Percentiles rank a stretch among this genome's conserved stretches.
Evolutionary conservation across 371 early-diverging fungal species (phyloP).

Genomic region (Syncephalastrum contaminatum): DNA sequence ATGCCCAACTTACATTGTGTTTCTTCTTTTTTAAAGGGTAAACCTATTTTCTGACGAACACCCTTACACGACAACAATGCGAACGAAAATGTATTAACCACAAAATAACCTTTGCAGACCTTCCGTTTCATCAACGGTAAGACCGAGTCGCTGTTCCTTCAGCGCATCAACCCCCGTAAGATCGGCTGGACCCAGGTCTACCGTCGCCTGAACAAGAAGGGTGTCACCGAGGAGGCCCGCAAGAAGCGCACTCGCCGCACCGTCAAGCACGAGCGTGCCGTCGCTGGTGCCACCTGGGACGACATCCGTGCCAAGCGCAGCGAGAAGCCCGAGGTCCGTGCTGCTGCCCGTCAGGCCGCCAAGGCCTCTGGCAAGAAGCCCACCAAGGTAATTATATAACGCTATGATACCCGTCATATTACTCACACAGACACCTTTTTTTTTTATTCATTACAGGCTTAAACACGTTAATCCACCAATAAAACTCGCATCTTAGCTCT

Average conservation of each 20-base stretch:
- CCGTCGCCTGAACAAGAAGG: slow-evolving; percentile 99
- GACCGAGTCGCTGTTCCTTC: slow-evolving; percentile 93
- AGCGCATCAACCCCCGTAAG: slow-evolving; percentile 96
- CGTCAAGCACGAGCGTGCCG: slow-evolving; percentile 95
- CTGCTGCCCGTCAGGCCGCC: slow-evolving; percentile 88
- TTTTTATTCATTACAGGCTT: too few relatives aligned
- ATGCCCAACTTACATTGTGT: too few relatives aligned
- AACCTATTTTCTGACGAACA: too few relatives aligned
- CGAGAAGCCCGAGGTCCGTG: slow-evolving; percentile 94
- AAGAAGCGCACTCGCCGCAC: slow-evolving; percentile 95
- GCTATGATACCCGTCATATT: too few relatives aligned
- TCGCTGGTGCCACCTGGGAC: slow-evolving; percentile 95
- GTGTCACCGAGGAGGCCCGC: slow-evolving; percentile 91
- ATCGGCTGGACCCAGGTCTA: slow-evolving; percentile 95
- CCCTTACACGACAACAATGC: too few relatives aligned
- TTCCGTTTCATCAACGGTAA: slow-evolving; percentile 97
- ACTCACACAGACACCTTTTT: too few relatives aligned
- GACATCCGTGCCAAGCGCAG: slow-evolving; percentile 94
- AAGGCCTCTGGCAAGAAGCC: slow-evolving; percentile 87
- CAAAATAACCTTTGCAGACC: slow-evolving; percentile 44
- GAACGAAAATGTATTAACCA: too few relatives aligned
- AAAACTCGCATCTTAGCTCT: too few relatives aligned
- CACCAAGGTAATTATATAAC: slow-evolving; percentile 45
- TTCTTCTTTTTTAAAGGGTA: too few relatives aligned
- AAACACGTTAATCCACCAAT: too few relatives aligned